Evolutionary conservation across 2,329 filamentous ascomycete genomes (phyloP), one percentile per base, ranked within the genome.

Genomic region (Neonectria faginata): DNA sequence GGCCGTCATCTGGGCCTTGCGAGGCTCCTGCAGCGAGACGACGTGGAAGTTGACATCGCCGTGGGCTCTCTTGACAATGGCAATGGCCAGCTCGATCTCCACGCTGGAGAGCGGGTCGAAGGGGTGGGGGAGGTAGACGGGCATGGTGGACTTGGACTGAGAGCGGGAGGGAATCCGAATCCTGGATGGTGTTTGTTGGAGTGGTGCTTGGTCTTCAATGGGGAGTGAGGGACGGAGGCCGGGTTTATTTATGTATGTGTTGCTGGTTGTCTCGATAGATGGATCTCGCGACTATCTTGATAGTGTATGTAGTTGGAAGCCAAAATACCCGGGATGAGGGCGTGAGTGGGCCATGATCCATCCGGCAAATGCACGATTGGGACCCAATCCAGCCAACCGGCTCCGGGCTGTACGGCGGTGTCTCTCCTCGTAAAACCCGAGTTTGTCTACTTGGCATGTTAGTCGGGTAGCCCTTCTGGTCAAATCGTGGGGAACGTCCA

Each of bases 41-140:
- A 94, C 92, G 82, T 97, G 96, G 86, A 94, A 97, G 78, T 89
- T 89, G 64, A 97, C 85, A 53, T 90, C 84, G 62, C 88, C 84
- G 76, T 97, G 85, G 64, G 91, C 85, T 71, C 90, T 88, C 66
- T 88, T 89, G 68, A 97, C 84, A 33, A 92, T 82, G 1, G 85
- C 81, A 55, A 94, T 90, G 7, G 89, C 89, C 20, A 85, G 80
- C 72, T 91, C 89, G 71, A 97, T 97, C 79, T 97, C 94, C 2
- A 83, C 79, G 10, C 85, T 77, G 10, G 69, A 47, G 62, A 75
- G 72, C 41, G 73, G 73, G 50, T 75, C 73, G 60, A 75, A 75
- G 14, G 73, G 73, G 20, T 75, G 73, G 44, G 64, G 68, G 39
- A 64, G 56, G 16, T 59, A 66, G n/a, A 25, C 22, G 53, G 60